phyloP scores from a whole-genome alignment of 257 asterid genomes.

The Misopates orontium region DNA sequence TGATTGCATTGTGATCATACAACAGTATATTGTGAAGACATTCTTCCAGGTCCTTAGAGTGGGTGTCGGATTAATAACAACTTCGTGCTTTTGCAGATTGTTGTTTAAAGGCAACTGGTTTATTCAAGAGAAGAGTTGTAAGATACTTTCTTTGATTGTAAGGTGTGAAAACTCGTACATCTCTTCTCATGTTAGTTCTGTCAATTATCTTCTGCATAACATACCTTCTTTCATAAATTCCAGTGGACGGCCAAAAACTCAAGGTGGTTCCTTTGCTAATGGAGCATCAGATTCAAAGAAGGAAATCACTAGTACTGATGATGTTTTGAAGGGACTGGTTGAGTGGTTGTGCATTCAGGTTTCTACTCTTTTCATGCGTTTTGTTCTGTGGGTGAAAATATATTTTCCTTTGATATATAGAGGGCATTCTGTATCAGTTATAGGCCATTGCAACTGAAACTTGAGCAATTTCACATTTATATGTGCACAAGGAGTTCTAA shows the following conservation, averaged over 20 bases:
- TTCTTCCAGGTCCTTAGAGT: conserved; percentile 23
- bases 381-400: conserved; percentile 12
- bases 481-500: not conserved
- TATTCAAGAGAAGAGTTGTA: conserved; percentile 91
- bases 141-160: conserved; percentile 57
- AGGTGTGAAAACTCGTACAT: conserved; percentile 4
- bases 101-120: conserved; percentile 94
- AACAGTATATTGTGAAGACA: not conserved
- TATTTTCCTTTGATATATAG: conserved; percentile 4
- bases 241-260: conserved; percentile 14
- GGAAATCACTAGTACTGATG: conserved; percentile 53
- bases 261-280: conserved; percentile 42
- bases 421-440: conserved; percentile 7
- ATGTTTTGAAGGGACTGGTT: conserved; percentile 79
- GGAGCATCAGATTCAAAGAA: conserved; percentile 61
- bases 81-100: conserved; percentile 54
- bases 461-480: not conserved
- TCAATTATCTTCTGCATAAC: not conserved
- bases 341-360: conserved; percentile 95
- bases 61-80: conserved; percentile 21
- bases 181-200: not conserved
- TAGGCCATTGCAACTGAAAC: not conserved
- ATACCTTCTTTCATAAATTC: not conserved
- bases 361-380: conserved; percentile 23
- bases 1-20: conserved; percentile 7